These are phyloP conservation scores for Dissoconium aciculare DNA, from an alignment of 2,329 filamentous ascomycete genomes.

Conservation along the genomic window DNA sequence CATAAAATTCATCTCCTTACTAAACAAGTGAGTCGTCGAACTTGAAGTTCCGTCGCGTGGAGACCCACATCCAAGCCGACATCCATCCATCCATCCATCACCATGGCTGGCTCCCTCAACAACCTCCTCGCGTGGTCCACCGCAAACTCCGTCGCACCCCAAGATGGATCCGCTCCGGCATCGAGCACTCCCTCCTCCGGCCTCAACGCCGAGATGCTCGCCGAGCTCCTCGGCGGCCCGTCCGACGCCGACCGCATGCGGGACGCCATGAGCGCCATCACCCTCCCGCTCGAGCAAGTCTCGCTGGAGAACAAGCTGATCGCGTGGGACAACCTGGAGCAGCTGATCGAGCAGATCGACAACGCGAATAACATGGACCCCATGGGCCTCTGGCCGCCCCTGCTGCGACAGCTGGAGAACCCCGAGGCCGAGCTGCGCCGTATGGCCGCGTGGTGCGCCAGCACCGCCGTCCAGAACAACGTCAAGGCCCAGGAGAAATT, in stretches of 20 bases:
- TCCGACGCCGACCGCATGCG: constrained; percentile 89
- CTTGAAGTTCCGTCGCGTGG: no score
- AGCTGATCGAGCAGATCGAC: constrained; percentile 80
- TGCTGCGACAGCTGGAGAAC: constrained; percentile 55
- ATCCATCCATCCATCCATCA: constrained; percentile 3
- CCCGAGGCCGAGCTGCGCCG: constrained; percentile 57
- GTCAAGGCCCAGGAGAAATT: constrained; percentile 63
- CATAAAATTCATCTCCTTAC: no score
- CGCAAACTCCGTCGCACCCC: constrained; percentile 41
- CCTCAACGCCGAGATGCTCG: constrained; percentile 56
- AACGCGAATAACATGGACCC: constrained; percentile 88
- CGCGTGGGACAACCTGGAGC: constrained; percentile 91
- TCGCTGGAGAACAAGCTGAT: constrained; percentile 61
- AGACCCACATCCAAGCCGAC: not conserved
- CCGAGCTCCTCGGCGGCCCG: constrained; percentile 64
- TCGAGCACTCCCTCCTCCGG: constrained; percentile 25
- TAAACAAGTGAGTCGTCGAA: no score
- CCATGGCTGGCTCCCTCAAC: constrained; percentile 38
- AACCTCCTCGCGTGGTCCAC: constrained; percentile 68
- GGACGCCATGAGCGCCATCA: constrained; percentile 63
- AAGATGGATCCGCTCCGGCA: constrained; percentile 21
- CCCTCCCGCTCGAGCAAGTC: constrained; percentile 38
- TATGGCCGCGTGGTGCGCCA: constrained; percentile 88
- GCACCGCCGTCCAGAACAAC: constrained; percentile 95
- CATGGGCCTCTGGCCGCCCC: constrained; percentile 65